Base-by-base conservation (phyloP, 2,329 filamentous ascomycete species). In the Coniochaeta sp. region DNA sequence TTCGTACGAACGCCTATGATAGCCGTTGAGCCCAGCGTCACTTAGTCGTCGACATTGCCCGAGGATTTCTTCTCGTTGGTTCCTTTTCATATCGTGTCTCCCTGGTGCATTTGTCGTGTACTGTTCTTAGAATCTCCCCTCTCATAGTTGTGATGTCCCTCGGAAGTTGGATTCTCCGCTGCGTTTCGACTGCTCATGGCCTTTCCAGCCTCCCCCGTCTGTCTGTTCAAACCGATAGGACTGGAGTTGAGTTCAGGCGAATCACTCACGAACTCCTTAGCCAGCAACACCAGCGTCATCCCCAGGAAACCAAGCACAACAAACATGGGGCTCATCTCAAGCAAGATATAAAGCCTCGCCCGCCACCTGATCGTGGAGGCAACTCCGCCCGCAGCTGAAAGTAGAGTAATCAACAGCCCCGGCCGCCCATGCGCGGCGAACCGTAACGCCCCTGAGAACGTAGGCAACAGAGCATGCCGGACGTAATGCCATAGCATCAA, bases 241-340 rank as follows among this genome's bases (percentile, higher is more conserved):
- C n/a, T 42, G 24, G 22, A n/a, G 4, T 24, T 30, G 5, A 30
- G 22, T 30, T 24, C 9, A 12, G 16, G n/a, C 30, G n/a, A 3
- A 38, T 56, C 54, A 34, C 16, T 8, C 30, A 61, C 58, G 24
- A 64, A 61, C 58, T 66, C 63, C n/a, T 42, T 12, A 3, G n/a
- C 64, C 52, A 68, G 52, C 22, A 69, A 28, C 9, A 61, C 28
- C 0, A 57, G 44, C 3, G 59, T 55, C 4, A 65, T 36, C 0
- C 47, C 24, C 4, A 59, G 2, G 3, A 67, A 62, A 16, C 62
- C 67, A 16, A 64, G 12, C 3, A 71, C 72, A 1, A 75, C 36
- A 60, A 71, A 66, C 62, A 75, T 60, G 5, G 72, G 74, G 60
- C 71, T 71, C 62, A 74, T 65, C 69, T 77, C 71, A 22, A 76